phyloP scores from a whole-genome alignment of 2,329 filamentous ascomycete genomes.

The Orbilia quercus region DNA sequence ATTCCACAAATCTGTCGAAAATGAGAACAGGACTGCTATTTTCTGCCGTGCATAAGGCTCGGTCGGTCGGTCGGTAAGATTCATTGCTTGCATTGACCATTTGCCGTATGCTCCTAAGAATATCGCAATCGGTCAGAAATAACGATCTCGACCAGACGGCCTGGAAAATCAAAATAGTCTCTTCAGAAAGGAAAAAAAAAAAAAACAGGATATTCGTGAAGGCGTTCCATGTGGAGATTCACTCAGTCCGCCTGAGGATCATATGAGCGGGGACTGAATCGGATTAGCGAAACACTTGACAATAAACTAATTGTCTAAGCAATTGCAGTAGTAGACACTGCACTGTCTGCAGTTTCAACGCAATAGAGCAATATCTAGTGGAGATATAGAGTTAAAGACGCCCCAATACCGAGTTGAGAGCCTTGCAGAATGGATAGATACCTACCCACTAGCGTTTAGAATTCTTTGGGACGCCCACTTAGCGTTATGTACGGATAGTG shows the following conservation, averaged over 20 bases:
- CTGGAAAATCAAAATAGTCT: not conserved
- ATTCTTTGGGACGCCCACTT: conserved; percentile 5
- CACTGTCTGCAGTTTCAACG: conserved; percentile 1
- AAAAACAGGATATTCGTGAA: conserved; percentile 33
- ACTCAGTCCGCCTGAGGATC: conserved; percentile 27
- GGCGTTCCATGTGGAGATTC: conserved; percentile 50
- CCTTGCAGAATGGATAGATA: conserved; percentile 17
- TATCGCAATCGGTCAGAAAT: conserved; percentile 18
- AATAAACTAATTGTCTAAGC: conserved; percentile 32
- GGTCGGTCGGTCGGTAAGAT: not conserved
- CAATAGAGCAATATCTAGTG: conserved; percentile 45
- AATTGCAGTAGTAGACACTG: too few relatives aligned
- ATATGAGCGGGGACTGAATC: conserved; percentile 40
- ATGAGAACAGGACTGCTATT: conserved; percentile 23
- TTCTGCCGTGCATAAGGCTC: conserved; percentile 34
- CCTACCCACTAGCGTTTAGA: conserved; percentile 36
- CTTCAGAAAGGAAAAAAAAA: too few relatives aligned
- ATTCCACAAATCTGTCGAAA: conserved; percentile 53
- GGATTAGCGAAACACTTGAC: conserved; percentile 28
- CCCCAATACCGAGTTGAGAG: conserved; percentile 26
- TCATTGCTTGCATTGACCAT: not conserved
- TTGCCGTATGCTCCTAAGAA: not conserved
- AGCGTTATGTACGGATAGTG: too few relatives aligned
- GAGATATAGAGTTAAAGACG: not conserved
- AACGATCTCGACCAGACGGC: conserved; percentile 15